Evolutionary conservation across 2,329 filamentous ascomycete species (phyloP).

Genomic region (Ophiocordyceps camponoti-rufipedis): DNA sequence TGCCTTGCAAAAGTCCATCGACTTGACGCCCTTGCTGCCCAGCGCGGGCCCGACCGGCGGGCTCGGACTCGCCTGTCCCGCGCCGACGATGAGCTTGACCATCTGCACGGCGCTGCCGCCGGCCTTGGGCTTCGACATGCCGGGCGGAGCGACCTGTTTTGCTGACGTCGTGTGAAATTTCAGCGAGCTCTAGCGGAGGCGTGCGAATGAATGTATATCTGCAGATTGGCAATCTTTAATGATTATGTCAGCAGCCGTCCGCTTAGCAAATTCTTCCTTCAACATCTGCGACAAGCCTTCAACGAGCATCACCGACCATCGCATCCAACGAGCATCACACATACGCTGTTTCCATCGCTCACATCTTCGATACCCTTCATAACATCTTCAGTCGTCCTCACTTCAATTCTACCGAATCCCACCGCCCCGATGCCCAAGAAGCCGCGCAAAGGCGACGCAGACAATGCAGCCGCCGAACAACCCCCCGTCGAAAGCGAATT

Average conservation of each 20-base stretch:
- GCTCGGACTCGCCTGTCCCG: slow-evolving; percentile 84
- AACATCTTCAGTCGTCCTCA: not conserved
- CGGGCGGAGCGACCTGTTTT: slow-evolving; percentile 3
- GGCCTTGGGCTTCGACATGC: slow-evolving; percentile 34
- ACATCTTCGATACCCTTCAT: not conserved
- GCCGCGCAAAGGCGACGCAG: slow-evolving; percentile 77
- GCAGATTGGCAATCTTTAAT: not conserved
- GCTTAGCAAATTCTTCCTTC: no score
- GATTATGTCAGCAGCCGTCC: no score
- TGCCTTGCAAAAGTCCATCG: slow-evolving; percentile 99
- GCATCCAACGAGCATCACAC: not conserved
- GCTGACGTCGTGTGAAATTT: not conserved
- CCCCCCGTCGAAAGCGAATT: slow-evolving; percentile 43
- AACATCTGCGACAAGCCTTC: no score
- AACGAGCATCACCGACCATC: no score
- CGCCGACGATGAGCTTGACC: slow-evolving; percentile 94
- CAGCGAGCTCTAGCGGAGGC: not conserved
- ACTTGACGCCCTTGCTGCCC: slow-evolving; percentile 95
- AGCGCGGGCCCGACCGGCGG: slow-evolving; percentile 92
- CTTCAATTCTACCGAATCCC: not conserved
- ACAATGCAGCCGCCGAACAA: slow-evolving; percentile 40
- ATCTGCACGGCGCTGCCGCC: slow-evolving; percentile 43
- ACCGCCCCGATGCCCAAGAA: slow-evolving; percentile 23
- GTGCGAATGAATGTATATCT: not conserved
- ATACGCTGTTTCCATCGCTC: not conserved